These are phyloP conservation scores for Centaurea solstitialis DNA, from an alignment of 129 eudicot genomes.

Conservation along the genomic window DNA sequence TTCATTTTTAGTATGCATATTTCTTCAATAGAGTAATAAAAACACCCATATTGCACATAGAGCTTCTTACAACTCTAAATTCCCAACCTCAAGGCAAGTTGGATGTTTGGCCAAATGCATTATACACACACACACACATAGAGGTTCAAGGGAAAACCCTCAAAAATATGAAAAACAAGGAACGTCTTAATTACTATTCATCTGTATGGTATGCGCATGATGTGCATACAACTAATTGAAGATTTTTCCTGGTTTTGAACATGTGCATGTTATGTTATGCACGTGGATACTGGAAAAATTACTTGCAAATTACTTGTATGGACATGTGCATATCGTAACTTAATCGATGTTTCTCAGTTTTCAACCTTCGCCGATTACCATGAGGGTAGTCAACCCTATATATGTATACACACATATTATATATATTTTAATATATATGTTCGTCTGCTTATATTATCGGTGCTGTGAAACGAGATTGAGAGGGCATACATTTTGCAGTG, in stretches of 20 bases:
- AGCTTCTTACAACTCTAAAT: not conserved
- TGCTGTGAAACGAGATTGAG: conserved; percentile 10
- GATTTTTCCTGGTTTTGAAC: not conserved
- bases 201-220: not conserved
- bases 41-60: not conserved
- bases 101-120: not conserved
- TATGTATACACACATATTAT: not conserved
- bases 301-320: too few relatives aligned
- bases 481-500: conserved; percentile 41
- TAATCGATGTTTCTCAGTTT: not conserved
- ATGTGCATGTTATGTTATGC: too few relatives aligned
- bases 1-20: not conserved
- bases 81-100: not conserved
- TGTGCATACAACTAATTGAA: not conserved
- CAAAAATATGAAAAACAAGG: not conserved
- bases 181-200: not conserved
- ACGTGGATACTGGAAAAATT: too few relatives aligned
- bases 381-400: not conserved
- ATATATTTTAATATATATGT: too few relatives aligned
- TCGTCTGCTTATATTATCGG: not conserved
- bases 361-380: not conserved
- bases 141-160: not conserved
- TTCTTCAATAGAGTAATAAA: not conserved
- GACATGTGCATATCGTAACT: not conserved
- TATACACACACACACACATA: too few relatives aligned